A percentile compares a stretch with the other conserved stretches of the same genome.
Evolutionary conservation across 1,139 yeast genomes (phyloP).

Genomic region (Saccharomyces hybrid): DNA sequence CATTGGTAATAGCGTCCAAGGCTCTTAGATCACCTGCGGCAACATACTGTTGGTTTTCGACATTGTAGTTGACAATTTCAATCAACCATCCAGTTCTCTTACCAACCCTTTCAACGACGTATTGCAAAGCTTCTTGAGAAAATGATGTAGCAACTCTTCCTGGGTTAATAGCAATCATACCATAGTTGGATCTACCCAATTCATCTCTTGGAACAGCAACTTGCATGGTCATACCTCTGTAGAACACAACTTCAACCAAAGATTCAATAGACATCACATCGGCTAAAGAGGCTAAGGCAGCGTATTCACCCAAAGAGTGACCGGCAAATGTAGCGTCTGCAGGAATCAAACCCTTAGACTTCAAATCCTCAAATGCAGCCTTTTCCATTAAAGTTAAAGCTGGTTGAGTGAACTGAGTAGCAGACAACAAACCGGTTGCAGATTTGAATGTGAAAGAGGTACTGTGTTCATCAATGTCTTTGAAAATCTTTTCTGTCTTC

Average conservation of each 20-base stretch:
- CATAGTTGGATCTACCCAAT: conserved; percentile 92
- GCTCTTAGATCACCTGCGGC: conserved; percentile 98
- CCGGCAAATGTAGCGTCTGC: conserved; percentile 95
- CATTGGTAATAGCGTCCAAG: conserved; percentile 87
- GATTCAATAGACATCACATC: conserved; percentile 99
- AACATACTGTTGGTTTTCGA: conserved; percentile 96
- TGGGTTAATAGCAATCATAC: conserved; percentile 99
- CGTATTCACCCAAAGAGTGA: conserved; percentile 98
- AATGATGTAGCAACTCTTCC: conserved; percentile 84
- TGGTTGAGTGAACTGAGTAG: conserved; percentile 99
- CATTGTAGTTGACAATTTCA: conserved; percentile 97
- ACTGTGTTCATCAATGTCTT: conserved; percentile 75
- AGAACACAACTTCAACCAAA: conserved; percentile 94
- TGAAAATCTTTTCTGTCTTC: conserved; percentile 90
- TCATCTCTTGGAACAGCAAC: conserved; percentile 98
- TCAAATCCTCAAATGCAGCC: conserved; percentile 97
- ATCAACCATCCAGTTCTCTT: conserved; percentile 83
- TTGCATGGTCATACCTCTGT: conserved; percentile 99
- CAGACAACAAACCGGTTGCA: conserved; percentile 91
- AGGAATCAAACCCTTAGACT: conserved; percentile 91
- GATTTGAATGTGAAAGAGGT: conserved; percentile 84
- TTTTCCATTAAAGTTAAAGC: conserved; percentile 98
- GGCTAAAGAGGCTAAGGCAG: conserved; percentile 93
- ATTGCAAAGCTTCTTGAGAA: conserved; percentile 87
- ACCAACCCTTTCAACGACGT: conserved; percentile 86